Conservation (phyloP, 2,329 filamentous ascomycete species). For the Dactylellina drechsleri region DNA sequence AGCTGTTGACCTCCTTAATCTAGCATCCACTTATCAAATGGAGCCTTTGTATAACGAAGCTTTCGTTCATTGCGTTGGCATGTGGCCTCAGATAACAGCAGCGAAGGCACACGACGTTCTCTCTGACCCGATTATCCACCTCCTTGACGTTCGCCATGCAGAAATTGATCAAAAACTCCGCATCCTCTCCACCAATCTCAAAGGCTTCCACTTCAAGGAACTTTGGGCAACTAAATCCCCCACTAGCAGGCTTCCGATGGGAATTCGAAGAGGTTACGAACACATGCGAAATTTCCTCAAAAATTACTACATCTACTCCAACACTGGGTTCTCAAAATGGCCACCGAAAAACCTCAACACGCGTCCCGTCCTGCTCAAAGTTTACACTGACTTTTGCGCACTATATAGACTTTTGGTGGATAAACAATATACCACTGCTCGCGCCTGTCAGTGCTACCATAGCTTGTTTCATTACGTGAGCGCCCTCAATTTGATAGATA, state of each 20-base stretch:
- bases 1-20: conserved; percentile 38
- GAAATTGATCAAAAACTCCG: not conserved
- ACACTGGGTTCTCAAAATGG: conserved; percentile 16
- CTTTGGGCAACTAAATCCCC: conserved; percentile 35
- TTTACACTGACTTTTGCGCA: conserved; percentile 39
- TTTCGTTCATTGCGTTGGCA: conserved; percentile 46
- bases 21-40: conserved; percentile 43
- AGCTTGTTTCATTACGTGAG: conserved; percentile 24
- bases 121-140: conserved; percentile 6
- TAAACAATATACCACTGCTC: conserved; percentile 16
- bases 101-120: conserved; percentile 24
- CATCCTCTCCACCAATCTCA: conserved; percentile 10
- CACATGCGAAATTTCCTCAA: conserved; percentile 37
- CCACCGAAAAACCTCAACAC: conserved; percentile 32
- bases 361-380: conserved; percentile 15
- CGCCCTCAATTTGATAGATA: conserved; percentile 16
- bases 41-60: conserved; percentile 35
- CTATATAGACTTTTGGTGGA: conserved; percentile 30
- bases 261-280: conserved; percentile 27
- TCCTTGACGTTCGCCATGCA: not conserved
- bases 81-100: conserved; percentile 42
- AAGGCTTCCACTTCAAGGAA: conserved; percentile 29
- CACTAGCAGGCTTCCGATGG: conserved; percentile 18
- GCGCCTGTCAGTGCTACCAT: conserved; percentile 11
- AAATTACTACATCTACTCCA: conserved; percentile 36